These are phyloP conservation scores for Mycena galericulata DNA, from an alignment of 768 basidiomycete species.

Conservation along the genomic window DNA sequence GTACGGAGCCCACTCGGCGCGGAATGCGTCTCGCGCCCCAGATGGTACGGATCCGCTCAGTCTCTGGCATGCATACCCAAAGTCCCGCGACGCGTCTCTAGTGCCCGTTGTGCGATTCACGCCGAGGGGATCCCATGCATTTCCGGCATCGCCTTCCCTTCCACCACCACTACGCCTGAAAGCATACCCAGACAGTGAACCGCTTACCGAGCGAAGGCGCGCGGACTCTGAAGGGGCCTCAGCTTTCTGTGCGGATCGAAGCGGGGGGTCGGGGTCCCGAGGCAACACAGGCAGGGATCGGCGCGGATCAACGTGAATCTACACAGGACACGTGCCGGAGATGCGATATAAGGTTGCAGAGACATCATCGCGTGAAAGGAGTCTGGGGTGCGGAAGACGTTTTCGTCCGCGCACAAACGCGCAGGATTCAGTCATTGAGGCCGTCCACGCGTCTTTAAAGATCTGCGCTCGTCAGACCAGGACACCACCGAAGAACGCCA, in stretches of 20 bases:
- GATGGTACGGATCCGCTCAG: constrained; percentile 17
- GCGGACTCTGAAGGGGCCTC: constrained; percentile 25
- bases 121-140: constrained; percentile 27
- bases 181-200: constrained; percentile 25
- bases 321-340: constrained; percentile 31
- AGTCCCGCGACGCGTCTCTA: constrained; percentile 34
- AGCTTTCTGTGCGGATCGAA: constrained; percentile 28
- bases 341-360: constrained; percentile 34
- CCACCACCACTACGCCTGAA: constrained; percentile 25
- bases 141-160: constrained; percentile 36
- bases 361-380: constrained; percentile 29
- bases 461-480: constrained; percentile 20
- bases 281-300: constrained; percentile 35
- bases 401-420: constrained; percentile 26
- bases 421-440: constrained; percentile 30
- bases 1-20: constrained; percentile 27
- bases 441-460: constrained; percentile 13
- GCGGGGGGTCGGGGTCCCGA: constrained; percentile 33
- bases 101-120: constrained; percentile 24
- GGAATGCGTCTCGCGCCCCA: constrained; percentile 14
- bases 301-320: constrained; percentile 17
- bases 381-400: constrained; percentile 20
- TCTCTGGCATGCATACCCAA: constrained; percentile 30
- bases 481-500: constrained; percentile 12
- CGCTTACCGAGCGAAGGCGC: constrained; percentile 18